Evolutionary conservation across 371 early-diverging fungal genomes (phyloP), one percentile per base, ranked within the genome.

Genomic region (Aphelidium insulamus): DNA sequence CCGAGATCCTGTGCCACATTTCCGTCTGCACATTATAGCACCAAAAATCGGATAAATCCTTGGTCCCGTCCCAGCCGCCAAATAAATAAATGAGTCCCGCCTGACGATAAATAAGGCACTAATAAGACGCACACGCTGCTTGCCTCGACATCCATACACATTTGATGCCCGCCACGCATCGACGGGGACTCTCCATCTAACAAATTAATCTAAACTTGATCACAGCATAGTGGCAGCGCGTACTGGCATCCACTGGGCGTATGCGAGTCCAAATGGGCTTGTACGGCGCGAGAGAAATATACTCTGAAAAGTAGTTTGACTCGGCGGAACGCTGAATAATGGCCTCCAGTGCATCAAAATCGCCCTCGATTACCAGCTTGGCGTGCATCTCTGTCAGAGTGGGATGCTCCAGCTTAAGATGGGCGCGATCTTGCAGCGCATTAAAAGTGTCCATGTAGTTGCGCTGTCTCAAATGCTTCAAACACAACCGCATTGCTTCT

Each of bases 61-160:
- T 49, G 8, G 55, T 42, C 1, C 97, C 97, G 57, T 88, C 74
- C 88, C 91, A 97, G 5, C 97, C 97, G 10, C 95, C 97, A 43
- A 82, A 68, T 14, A 97, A 42, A 49, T 85, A 97, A 2, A 87
- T 70, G n/a, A 52, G 46, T 11, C 77, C 66, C 3, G 50, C 48
- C 28, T 55, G 28, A 32, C 21, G 16, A 37, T 7, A n/a, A 2
- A 30, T 38, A n/a, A 34, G 18, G 9, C 23, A 15, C 21, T 40
- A 21, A 10, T 11, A 40, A 32, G 17, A 15, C 9, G 26, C 11
- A 1, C 14, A 14, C 11, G 3, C 22, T 3, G 17, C 19, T 23
- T 26, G 42, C 51, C 20, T 69, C 60, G 6, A 56, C 53, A 42
- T 91, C 90, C 16, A 87, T 64, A 44, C 82, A 82, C 88, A 91